Percentiles rank a stretch among this genome's conserved stretches.
Conservation (phyloP, 805 yeast species). For the Candida alai region DNA sequence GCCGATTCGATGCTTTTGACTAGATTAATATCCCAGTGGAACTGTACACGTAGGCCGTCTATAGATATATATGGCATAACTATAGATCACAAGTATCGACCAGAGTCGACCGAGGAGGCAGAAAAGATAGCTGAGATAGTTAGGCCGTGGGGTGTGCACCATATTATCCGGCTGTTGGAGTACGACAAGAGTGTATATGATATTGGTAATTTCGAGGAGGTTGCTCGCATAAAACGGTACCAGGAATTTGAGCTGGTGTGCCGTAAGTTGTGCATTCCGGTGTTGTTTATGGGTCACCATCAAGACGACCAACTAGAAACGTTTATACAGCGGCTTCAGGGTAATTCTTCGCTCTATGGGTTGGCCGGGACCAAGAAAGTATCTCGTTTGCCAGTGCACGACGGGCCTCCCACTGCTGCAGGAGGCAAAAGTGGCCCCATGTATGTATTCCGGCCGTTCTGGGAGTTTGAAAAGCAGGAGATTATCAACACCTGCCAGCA, state of each 20-base stretch:
- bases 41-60: constrained; percentile 16
- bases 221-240: constrained; percentile 57
- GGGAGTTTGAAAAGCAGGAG: constrained; percentile 40
- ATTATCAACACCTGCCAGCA: constrained; percentile 44
- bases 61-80: constrained; percentile 51
- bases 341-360: constrained; percentile 46
- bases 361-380: constrained; percentile 47
- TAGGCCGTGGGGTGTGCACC: constrained; percentile 30
- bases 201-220: constrained; percentile 48
- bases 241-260: constrained; percentile 42
- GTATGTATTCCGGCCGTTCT: constrained; percentile 49
- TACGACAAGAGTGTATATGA: constrained; percentile 23
- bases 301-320: constrained; percentile 73
- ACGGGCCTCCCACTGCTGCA: constrained; percentile 7
- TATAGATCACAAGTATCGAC: constrained; percentile 59
- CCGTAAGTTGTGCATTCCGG: constrained; percentile 20
- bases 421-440: constrained; percentile 17
- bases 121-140: constrained; percentile 29
- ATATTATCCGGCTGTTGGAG: constrained; percentile 24
- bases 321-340: constrained; percentile 49
- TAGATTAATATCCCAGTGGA: constrained; percentile 41
- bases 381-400: constrained; percentile 23
- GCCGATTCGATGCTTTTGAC: constrained; percentile 76
- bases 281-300: constrained; percentile 65
- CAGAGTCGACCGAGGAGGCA: constrained; percentile 50